Conservation (phyloP, 371 early-diverging fungal genomes). For the Syncephalastrum sp. region DNA sequence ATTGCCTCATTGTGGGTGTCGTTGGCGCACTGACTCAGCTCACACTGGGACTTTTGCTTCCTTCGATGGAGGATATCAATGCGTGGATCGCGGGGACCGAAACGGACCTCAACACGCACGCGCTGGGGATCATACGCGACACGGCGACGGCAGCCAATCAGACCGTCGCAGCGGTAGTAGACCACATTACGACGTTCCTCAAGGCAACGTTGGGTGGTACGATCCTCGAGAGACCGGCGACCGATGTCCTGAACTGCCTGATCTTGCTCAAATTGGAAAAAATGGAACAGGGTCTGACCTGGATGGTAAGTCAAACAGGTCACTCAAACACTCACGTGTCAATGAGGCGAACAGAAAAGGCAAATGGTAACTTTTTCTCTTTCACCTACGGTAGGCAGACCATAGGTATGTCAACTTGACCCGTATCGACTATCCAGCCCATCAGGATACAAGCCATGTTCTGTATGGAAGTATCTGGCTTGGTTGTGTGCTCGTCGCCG, state of each 20-base stretch:
- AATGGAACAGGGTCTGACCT: constrained; percentile 36
- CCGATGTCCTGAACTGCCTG: constrained; percentile 33
- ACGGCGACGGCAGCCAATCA: constrained; percentile 28
- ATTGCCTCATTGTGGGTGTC: constrained; percentile 29
- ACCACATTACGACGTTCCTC: constrained; percentile 20
- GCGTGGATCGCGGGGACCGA: constrained; percentile 29
- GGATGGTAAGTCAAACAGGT: constrained; percentile 36
- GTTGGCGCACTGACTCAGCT: constrained; percentile 14
- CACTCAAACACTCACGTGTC: neutral
- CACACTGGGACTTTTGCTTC: neutral
- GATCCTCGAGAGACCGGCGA: constrained; percentile 26
- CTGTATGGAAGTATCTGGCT: no score
- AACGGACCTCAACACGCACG: constrained; percentile 21
- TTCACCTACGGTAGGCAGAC: constrained; percentile 4
- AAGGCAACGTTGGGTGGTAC: constrained; percentile 29
- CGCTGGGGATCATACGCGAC: constrained; percentile 22
- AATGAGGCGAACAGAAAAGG: neutral
- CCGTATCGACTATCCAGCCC: neutral
- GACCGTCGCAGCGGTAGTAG: constrained; percentile 23
- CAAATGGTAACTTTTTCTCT: neutral
- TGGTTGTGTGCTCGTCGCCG: no score
- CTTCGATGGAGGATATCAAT: constrained; percentile 15
- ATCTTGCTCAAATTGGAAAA: constrained; percentile 30
- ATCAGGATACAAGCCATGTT: no score
- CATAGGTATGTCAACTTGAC: constrained; percentile 16